These are phyloP conservation scores for Xylariaceae sp. DNA, from an alignment of 2,329 filamentous ascomycete genomes.

Conservation along the genomic window DNA sequence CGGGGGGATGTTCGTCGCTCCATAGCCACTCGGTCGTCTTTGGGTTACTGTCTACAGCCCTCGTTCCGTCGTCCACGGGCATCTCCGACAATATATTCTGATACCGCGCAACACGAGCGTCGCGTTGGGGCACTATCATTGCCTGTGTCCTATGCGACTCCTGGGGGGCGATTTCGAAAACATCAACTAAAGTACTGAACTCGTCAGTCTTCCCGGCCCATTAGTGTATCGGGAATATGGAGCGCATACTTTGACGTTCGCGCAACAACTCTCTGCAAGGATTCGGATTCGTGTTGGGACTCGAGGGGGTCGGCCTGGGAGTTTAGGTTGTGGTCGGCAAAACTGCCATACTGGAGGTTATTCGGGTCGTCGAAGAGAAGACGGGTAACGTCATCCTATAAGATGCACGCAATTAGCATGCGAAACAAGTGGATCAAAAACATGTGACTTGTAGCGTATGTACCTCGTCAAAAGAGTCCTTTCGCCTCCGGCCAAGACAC, in stretches of 20 bases:
- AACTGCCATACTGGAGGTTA: constrained; percentile 56
- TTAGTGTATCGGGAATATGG: not conserved
- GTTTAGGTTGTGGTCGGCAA: constrained; percentile 50
- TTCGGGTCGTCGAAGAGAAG: constrained; percentile 57
- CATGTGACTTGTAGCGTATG: constrained; percentile 15
- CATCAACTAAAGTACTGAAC: constrained; percentile 60
- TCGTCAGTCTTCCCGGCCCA: constrained; percentile 18
- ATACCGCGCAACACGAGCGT: constrained; percentile 52
- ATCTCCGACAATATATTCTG: constrained; percentile 58
- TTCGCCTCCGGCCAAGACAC: constrained; percentile 49
- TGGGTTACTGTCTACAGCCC: constrained; percentile 37
- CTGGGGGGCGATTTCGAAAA: constrained; percentile 58
- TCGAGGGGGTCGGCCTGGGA: constrained; percentile 56
- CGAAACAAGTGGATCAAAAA: not conserved
- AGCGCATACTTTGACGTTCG: constrained; percentile 56
- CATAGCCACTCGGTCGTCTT: constrained; percentile 47
- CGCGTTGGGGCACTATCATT: constrained; percentile 42
- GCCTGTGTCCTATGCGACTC: constrained; percentile 34
- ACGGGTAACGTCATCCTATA: constrained; percentile 52
- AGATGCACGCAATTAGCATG: constrained; percentile 9
- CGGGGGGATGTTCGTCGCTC: constrained; percentile 45
- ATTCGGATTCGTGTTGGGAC: constrained; percentile 58
- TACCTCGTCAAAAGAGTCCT: constrained; percentile 52
- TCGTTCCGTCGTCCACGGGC: constrained; percentile 39
- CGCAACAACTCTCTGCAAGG: constrained; percentile 57